phyloP scores from a whole-genome alignment of 139 green algal genomes.

The Dunaliella primolecta region DNA sequence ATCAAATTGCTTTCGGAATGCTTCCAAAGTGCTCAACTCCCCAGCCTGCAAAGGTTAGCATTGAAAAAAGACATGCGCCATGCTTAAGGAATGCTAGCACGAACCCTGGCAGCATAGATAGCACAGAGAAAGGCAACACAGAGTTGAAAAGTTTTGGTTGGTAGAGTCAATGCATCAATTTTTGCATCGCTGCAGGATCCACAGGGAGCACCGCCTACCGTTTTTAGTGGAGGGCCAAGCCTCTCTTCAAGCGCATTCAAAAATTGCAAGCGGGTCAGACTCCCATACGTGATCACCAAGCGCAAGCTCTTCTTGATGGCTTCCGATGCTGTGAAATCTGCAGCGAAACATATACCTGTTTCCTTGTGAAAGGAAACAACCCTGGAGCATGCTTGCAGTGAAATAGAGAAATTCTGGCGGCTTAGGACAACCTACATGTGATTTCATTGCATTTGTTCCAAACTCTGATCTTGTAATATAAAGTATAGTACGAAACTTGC shows the following conservation, averaged over 20 bases:
- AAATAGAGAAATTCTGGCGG: not conserved
- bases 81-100: no score
- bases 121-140: no score
- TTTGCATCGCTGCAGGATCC: no score
- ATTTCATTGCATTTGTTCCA: not conserved
- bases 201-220: no score
- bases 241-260: conserved; percentile 55
- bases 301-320: conserved; percentile 58
- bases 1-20: conserved; percentile 61
- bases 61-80: no score
- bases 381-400: not conserved
- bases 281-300: conserved; percentile 62
- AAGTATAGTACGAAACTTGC: not conserved
- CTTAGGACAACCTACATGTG: not conserved
- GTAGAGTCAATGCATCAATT: no score
- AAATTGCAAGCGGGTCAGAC: conserved; percentile 55
- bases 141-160: no score
- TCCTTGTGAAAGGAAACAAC: not conserved
- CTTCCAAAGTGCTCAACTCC: conserved; percentile 25
- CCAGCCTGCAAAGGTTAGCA: conserved; percentile 31
- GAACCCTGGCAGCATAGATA: no score
- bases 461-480: not conserved
- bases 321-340: not conserved
- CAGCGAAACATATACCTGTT: not conserved
- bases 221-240: conserved; percentile 35